Base-by-base conservation (phyloP, 1,284 basidiomycete genomes). In the Puccinia hordei region DNA sequence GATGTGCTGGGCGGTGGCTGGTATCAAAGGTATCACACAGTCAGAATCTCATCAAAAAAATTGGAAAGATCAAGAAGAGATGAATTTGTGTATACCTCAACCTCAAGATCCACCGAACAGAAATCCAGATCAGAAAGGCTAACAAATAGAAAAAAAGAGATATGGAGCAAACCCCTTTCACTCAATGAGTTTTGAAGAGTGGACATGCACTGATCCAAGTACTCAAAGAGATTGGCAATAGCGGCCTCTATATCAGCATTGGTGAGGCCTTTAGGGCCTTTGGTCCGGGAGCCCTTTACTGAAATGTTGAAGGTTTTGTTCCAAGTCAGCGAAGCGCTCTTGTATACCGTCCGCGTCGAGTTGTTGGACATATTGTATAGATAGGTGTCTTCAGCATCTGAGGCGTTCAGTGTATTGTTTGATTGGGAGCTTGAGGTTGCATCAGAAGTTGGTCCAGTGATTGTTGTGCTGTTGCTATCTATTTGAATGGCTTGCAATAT, bases 271-370 rank as follows among this genome's bases (percentile, higher is more conserved):
- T 91, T 92, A 1, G 91, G 90, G 61, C 90, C 80, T 65, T 82
- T 74, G 85, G 24, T 44, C 65, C 63, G 88, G 59, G 93, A 91
- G 44, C 86, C 85, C 66, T 86, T 85, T 1, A 98, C 92, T 0
- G 94, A 93, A 13, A 99, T 89, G 85, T 99, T 97, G 83, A 98
- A 95, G 0, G 93, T 94, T 85, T 99, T 95, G 83, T 98, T 95
- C 97, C 96, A 99, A 85, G 95, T 89, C 30, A 96, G 96, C 84
- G 90, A 91, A 41, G 92, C 86, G 2, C 91, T 91, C 86, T 98
- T 95, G 85, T 98, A 97, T 72, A 99, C 93, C 27, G 95, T 98
- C 71, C 97, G 88, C 12, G 95, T 99, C 88, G n/a, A n/a, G n/a
- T n/a, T n/a, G n/a, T n/a, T n/a, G n/a, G n/a, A n/a, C n/a, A n/a